Evolutionary conservation across 306 rosid species (phyloP).

Genomic region (Herpetospermum pedunculosum): DNA sequence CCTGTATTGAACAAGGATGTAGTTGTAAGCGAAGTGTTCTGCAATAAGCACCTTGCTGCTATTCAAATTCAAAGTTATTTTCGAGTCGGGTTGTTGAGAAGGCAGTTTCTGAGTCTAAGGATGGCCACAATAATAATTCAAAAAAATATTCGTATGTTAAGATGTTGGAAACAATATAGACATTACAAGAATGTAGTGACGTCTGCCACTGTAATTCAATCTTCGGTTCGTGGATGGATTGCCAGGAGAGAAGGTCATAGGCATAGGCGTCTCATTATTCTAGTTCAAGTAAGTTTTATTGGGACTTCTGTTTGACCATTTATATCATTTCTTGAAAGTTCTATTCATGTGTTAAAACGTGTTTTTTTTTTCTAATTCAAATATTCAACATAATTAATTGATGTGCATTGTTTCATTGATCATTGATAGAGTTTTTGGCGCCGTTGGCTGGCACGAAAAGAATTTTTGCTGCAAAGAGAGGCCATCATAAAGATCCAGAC

Average conservation of each 20-base stretch:
- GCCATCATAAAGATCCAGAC: conserved; percentile 55
- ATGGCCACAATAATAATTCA: conserved; percentile 51
- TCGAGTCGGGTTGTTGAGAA: conserved; percentile 52
- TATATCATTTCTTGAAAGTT: not conserved
- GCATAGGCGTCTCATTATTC: conserved; percentile 33
- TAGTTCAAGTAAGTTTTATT: conserved; percentile 56
- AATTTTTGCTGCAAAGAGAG: conserved; percentile 34
- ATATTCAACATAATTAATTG: not conserved
- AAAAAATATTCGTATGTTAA: conserved; percentile 51
- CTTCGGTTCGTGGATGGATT: conserved; percentile 54
- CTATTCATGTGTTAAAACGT: conserved; percentile 6
- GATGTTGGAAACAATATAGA: conserved; percentile 40
- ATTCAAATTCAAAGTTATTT: conserved; percentile 47
- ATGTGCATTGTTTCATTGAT: not conserved
- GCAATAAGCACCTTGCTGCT: conserved; percentile 33
- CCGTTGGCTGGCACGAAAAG: conserved; percentile 46
- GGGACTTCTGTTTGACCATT: not conserved
- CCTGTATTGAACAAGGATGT: conserved; percentile 2
- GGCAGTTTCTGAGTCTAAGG: conserved; percentile 33
- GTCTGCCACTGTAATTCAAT: conserved; percentile 56
- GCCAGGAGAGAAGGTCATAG: conserved; percentile 36
- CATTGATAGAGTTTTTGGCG: conserved; percentile 65
- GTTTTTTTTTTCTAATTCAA: not conserved
- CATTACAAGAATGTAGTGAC: conserved; percentile 24
- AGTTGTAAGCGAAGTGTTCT: conserved; percentile 14